Evolutionary conservation across 2,329 filamentous ascomycete genomes (phyloP).

Genomic region (Aureobasidium namibiae): DNA sequence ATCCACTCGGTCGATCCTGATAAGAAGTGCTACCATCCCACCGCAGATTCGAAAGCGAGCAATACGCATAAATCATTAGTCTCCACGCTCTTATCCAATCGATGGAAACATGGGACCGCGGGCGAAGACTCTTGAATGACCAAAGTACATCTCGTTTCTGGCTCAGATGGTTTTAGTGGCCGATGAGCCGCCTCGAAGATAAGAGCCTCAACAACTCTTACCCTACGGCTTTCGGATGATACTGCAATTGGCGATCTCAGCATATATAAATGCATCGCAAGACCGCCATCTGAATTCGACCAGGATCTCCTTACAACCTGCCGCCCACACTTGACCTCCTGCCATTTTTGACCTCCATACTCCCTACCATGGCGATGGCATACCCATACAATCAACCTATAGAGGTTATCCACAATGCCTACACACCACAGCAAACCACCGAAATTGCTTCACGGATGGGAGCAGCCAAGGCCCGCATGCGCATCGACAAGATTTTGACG

Average conservation of each 20-base stretch:
- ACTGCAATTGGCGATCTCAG: not conserved
- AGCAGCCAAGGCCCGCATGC: conserved; percentile 44
- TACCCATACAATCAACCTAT: not conserved
- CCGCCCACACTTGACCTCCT: too few relatives aligned
- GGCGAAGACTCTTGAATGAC: not conserved
- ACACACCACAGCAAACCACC: conserved; percentile 32
- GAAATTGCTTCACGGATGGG: conserved; percentile 45
- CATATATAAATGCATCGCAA: too few relatives aligned
- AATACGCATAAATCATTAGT: not conserved
- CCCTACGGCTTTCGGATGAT: not conserved
- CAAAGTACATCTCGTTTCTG: not conserved
- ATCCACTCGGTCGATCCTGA: not conserved
- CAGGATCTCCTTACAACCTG: too few relatives aligned
- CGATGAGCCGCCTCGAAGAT: not conserved
- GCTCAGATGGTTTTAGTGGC: not conserved
- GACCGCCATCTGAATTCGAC: not conserved
- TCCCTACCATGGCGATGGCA: not conserved
- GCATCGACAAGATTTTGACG: conserved; percentile 45
- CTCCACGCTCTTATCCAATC: not conserved
- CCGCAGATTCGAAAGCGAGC: not conserved
- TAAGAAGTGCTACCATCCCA: not conserved
- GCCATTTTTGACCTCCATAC: not conserved
- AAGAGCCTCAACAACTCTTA: not conserved
- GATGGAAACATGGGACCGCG: not conserved
- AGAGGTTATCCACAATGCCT: conserved; percentile 11